These are phyloP conservation scores for Brasenia schreberi DNA, from an alignment of 164 flowering plant genomes.

Conservation along the genomic window DNA sequence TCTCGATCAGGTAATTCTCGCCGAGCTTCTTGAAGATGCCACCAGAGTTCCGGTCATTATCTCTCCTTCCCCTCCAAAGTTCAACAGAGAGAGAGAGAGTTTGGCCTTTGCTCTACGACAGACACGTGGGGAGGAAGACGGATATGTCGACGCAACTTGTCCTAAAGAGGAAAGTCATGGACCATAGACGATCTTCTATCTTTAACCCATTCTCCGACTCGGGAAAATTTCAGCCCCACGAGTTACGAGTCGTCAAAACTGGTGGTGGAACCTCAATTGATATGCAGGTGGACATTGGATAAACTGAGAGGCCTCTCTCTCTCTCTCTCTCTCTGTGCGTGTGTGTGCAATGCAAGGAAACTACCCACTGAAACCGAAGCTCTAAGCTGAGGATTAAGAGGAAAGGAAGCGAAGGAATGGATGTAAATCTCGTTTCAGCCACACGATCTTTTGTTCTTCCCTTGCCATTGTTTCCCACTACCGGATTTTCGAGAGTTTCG, in stretches of 20 bases:
- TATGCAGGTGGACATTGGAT: neutral
- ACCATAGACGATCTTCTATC: too few species aligned
- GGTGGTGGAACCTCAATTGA: neutral
- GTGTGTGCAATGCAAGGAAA: neutral
- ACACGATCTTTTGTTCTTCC: neutral
- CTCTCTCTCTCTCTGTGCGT: neutral
- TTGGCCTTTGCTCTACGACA: too few species aligned
- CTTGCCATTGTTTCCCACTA: neutral
- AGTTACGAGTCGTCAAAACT: neutral
- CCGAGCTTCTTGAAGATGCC: too few species aligned
- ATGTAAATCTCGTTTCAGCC: neutral
- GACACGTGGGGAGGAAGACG: too few species aligned
- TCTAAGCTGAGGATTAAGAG: neutral
- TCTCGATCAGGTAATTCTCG: too few species aligned
- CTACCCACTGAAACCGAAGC: neutral
- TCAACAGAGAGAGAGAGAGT: too few species aligned
- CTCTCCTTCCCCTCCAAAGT: too few species aligned
- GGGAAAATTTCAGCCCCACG: neutral
- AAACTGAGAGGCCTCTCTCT: too few species aligned
- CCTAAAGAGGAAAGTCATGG: too few species aligned
- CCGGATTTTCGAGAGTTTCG: neutral
- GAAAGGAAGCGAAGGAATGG: neutral
- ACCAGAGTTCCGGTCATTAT: too few species aligned
- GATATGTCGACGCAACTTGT: too few species aligned
- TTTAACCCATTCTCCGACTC: neutral